Conservation (phyloP, 176 grass and related monocot species). For the Pontederia paniculata region DNA sequence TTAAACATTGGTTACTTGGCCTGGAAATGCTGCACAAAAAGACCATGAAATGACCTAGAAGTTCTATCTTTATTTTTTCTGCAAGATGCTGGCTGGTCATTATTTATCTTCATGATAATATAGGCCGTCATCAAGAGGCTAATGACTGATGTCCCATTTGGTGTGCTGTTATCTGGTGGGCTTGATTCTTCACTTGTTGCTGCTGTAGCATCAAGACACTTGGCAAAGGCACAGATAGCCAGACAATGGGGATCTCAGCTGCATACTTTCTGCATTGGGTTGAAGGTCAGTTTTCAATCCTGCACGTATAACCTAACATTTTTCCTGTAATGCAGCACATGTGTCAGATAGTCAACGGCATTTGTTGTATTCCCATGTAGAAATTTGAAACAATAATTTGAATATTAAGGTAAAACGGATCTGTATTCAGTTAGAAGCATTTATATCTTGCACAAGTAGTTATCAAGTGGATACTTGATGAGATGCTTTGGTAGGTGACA, state of each 20-base stretch:
- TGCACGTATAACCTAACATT: constrained; percentile 15
- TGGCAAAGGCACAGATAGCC: constrained; percentile 55
- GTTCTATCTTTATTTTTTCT: neutral
- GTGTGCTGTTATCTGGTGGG: constrained; percentile 93
- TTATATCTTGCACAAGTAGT: too few relatives aligned
- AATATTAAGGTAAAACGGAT: too few relatives aligned
- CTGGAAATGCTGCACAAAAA: too few relatives aligned
- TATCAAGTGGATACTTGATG: too few relatives aligned
- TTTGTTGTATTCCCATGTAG: neutral
- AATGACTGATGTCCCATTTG: constrained; percentile 99
- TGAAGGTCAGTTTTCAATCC: constrained; percentile 53
- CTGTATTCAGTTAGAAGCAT: too few relatives aligned
- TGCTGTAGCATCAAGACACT: constrained; percentile 63
- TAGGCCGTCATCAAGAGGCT: constrained; percentile 88
- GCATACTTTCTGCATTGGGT: constrained; percentile 88
- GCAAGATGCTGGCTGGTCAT: neutral
- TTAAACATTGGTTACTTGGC: too few relatives aligned
- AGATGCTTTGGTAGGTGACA: too few relatives aligned
- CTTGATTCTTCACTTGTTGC: constrained; percentile 98
- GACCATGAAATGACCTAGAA: too few relatives aligned
- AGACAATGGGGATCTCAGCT: constrained; percentile 86
- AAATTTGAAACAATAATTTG: too few relatives aligned
- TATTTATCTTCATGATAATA: neutral
- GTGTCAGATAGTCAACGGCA: neutral
- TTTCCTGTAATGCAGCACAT: neutral